A percentile compares a stretch with the other conserved stretches of the same genome.
phyloP scores from a whole-genome alignment of 2,329 filamentous ascomycete species.

The Tolypocladium ophioglossoides region DNA sequence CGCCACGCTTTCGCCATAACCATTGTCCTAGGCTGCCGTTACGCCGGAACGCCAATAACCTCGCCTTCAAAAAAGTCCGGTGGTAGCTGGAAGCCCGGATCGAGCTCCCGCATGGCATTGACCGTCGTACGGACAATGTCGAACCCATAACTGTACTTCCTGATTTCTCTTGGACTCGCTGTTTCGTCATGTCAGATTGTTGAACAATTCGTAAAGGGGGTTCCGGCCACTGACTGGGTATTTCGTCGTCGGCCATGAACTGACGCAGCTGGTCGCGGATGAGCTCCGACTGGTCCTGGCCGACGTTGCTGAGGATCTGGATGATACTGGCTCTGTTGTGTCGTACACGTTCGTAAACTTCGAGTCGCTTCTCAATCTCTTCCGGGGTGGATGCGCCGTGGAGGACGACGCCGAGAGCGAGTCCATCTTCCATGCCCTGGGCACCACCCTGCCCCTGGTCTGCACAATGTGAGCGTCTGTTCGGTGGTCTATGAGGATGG shows the following conservation, averaged over 20 bases:
- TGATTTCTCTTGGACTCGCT: neutral
- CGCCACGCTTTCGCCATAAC: too few species aligned
- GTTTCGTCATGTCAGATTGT: neutral
- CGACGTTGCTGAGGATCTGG: constrained; percentile 28
- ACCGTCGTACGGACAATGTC: constrained; percentile 10
- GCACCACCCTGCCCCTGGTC: constrained; percentile 28
- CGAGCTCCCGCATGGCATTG: constrained; percentile 8
- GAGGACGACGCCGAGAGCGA: constrained; percentile 19
- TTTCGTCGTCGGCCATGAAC: constrained; percentile 15
- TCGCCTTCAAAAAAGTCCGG: constrained; percentile 10
- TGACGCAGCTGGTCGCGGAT: constrained; percentile 16
- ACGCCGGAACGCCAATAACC: constrained; percentile 6
- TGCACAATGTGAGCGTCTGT: constrained; percentile 3
- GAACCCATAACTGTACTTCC: constrained; percentile 8
- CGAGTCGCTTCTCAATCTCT: constrained; percentile 12
- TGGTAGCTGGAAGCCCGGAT: constrained; percentile 9
- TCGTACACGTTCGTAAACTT: constrained; percentile 14
- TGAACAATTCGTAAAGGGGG: neutral
- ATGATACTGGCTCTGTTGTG: constrained; percentile 20
- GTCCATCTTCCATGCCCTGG: constrained; percentile 24
- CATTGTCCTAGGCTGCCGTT: too few species aligned
- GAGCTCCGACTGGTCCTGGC: constrained; percentile 17
- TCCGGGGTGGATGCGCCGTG: constrained; percentile 8
- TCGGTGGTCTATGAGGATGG: neutral
- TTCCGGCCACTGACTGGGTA: constrained; percentile 15